Base-by-base conservation (phyloP, 1,284 basidiomycete genomes). In the Hypsizygus ulmarius region DNA sequence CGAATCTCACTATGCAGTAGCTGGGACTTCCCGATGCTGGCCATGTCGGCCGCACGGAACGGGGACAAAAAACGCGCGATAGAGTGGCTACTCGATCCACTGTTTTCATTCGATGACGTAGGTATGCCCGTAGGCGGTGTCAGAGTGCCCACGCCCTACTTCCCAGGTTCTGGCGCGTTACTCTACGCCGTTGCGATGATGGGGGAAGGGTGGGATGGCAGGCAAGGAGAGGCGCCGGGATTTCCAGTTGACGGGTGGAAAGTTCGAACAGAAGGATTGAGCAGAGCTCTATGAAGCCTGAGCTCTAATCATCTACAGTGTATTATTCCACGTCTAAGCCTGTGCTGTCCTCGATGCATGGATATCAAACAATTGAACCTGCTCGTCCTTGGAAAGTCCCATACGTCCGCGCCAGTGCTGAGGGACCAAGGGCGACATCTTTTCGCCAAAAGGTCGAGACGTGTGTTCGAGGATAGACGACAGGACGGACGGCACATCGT, bases 371-470 rank as follows among this genome's bases (percentile, higher is more conserved):
- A 82, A 63, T 12, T 64, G 56, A 14, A 76, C 59, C 63, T 90
- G 87, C 49, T 83, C 77, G 5, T 78, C 78, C 59, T 81, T 84
- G 27, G 71, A 70, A 16, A 88, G 61, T 0, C 88, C 87, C 75
- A 87, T 87, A 14, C 88, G 72, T 2, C 90, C 90, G 49, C 90
- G 75, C 87, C 88, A 92, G 57, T 79, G 72, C 0, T 58, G 47
- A 9, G 66, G 69, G 32, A 67, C 64, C 10, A 78, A 57, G 3
- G 78, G 77, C 5, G 56, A 54, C 3, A 70, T 65, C 5, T 58
- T 45, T 0, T 46, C 9, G 3, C 50, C 54, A 32, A 71, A 59
- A 0, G 74, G 70, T 15, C 57, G 51, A 3, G 57, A 30, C 18
- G 68, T 64, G 18, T 60, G 57, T 3, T 64, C 57, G 0, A 82